These are phyloP conservation scores for Salinomyces thailandicus DNA, from an alignment of 2,329 filamentous ascomycete genomes.

Conservation along the genomic window DNA sequence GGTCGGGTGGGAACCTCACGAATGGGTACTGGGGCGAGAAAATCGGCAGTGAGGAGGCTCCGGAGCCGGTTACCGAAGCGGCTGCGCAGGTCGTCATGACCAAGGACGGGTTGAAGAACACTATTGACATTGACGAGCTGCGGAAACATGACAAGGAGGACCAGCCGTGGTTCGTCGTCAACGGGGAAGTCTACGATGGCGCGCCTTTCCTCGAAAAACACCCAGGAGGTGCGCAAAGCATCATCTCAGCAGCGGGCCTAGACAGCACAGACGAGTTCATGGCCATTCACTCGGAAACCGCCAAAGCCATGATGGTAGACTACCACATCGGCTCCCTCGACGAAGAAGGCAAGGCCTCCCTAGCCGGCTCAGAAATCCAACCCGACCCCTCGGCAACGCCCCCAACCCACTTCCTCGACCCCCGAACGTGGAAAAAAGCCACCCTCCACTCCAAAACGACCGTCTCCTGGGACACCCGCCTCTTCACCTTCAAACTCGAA, in stretches of 20 bases:
- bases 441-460: slow-evolving; percentile 56
- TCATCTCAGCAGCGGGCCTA: slow-evolving; percentile 68
- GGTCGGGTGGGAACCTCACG: slow-evolving; percentile 63
- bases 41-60: slow-evolving; percentile 41
- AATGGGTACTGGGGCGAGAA: slow-evolving; percentile 82
- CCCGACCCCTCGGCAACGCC: slow-evolving; percentile 33
- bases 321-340: slow-evolving; percentile 79
- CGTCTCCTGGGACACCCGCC: slow-evolving; percentile 65
- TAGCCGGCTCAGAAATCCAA: slow-evolving; percentile 37
- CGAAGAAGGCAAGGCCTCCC: slow-evolving; percentile 43
- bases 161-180: slow-evolving; percentile 77
- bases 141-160: slow-evolving; percentile 54
- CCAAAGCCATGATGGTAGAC: slow-evolving; percentile 75
- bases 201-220: slow-evolving; percentile 70
- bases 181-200: slow-evolving; percentile 82
- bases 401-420: slow-evolving; percentile 57
- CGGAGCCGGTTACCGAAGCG: slow-evolving; percentile 36
- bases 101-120: slow-evolving; percentile 51
- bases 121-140: slow-evolving; percentile 62
- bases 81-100: slow-evolving; percentile 65
- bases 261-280: slow-evolving; percentile 84
- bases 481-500: slow-evolving; percentile 73
- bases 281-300: slow-evolving; percentile 85
- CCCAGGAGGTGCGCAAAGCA: slow-evolving; percentile 77
- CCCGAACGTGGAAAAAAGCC: slow-evolving; percentile 63